Conservation (phyloP, 2,329 filamentous ascomycete species). For the Exophiala sideris region DNA sequence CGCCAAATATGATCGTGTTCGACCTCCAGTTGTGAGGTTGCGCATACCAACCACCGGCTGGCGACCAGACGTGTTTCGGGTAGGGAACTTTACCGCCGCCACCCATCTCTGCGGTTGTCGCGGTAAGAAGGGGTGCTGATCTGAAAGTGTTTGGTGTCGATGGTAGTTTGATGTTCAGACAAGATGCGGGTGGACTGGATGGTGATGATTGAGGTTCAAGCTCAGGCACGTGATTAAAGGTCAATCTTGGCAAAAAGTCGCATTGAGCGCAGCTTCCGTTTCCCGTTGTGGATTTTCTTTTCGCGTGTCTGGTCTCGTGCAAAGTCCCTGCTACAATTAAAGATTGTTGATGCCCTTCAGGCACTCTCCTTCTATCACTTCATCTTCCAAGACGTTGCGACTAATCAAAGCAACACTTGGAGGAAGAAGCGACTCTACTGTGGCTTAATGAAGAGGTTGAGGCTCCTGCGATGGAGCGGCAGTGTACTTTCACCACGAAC, state of each 20-base stretch:
- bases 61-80: constrained; percentile 96
- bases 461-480: constrained; percentile 52
- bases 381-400: not conserved
- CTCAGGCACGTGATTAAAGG: not conserved
- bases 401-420: constrained; percentile 7
- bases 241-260: not conserved
- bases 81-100: constrained; percentile 77
- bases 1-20: constrained; percentile 78
- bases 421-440: not conserved
- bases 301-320: constrained; percentile 25
- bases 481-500: constrained; percentile 48
- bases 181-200: not conserved
- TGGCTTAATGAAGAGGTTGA: constrained; percentile 48
- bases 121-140: not conserved
- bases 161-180: not conserved
- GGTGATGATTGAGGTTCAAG: not conserved
- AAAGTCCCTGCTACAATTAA: constrained; percentile 6
- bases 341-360: too few species aligned
- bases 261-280: constrained; percentile 7
- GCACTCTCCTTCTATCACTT: not conserved
- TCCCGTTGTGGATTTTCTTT: constrained; percentile 16
- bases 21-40: constrained; percentile 92
- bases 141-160: not conserved
- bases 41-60: constrained; percentile 93
- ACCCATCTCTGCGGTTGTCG: constrained; percentile 49